Conservation (phyloP, 495 filamentous ascomycete species). For the Tuber indicum region DNA sequence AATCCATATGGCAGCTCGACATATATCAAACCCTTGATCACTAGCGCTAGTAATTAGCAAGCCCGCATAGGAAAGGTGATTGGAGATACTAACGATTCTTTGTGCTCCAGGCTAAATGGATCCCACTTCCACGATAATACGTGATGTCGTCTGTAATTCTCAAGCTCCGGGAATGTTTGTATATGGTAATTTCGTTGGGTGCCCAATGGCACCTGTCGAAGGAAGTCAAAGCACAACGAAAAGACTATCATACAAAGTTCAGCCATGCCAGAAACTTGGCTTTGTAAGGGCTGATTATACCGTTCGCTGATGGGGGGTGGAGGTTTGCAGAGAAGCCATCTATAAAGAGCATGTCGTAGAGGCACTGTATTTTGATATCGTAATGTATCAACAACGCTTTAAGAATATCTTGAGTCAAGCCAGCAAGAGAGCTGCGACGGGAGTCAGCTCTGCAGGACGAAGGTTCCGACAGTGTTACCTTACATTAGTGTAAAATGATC, state of each 20-base stretch:
- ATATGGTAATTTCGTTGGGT: conserved; percentile 20
- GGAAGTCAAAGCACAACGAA: conserved; percentile 27
- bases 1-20: conserved; percentile 29
- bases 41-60: conserved; percentile 13
- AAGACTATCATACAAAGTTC: conserved; percentile 21
- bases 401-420: conserved; percentile 17
- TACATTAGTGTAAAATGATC: conserved; percentile 28
- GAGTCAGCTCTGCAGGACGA: not conserved
- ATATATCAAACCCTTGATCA: conserved; percentile 29
- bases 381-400: conserved; percentile 31
- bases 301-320: conserved; percentile 25
- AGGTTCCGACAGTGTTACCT: not conserved
- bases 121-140: conserved; percentile 32
- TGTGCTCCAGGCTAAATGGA: conserved; percentile 9
- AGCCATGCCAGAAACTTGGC: conserved; percentile 1
- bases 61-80: not conserved
- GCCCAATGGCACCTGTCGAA: conserved; percentile 25
- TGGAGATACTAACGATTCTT: conserved; percentile 12
- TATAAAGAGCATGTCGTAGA: conserved; percentile 33
- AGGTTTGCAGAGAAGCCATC: conserved; percentile 21
- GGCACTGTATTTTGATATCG: conserved; percentile 25
- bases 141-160: conserved; percentile 27
- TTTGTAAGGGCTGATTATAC: conserved; percentile 5
- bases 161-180: conserved; percentile 24
- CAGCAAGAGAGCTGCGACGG: conserved; percentile 15